Conservation (phyloP, 148 eudicot genomes). For the Dianthus caryophyllus region DNA sequence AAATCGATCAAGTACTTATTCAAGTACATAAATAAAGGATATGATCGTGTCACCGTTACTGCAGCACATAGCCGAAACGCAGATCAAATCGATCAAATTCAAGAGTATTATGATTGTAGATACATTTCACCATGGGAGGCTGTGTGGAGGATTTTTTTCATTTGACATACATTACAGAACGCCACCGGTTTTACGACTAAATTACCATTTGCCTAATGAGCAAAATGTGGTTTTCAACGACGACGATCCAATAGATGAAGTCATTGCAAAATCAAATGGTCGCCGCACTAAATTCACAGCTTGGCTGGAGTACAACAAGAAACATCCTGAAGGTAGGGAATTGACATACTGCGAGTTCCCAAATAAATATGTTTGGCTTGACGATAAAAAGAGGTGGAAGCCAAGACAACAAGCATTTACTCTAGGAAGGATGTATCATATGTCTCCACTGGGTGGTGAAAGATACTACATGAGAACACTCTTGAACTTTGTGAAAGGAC, state of each 20-base stretch:
- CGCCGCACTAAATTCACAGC: not conserved
- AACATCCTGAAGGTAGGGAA: not conserved
- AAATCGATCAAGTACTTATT: not conserved
- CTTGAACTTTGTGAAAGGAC: not conserved
- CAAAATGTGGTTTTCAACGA: conserved; percentile 3
- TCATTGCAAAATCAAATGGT: not conserved
- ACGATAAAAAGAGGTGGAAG: not conserved
- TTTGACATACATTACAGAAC: conserved; percentile 8
- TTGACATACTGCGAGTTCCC: conserved; percentile 14
- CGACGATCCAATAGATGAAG: not conserved
- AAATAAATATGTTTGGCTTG: conserved; percentile 3
- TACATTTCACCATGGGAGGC: too few species aligned
- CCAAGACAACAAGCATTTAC: not conserved
- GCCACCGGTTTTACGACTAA: not conserved
- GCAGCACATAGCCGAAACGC: not conserved
- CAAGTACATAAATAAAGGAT: not conserved
- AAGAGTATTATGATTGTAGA: too few species aligned
- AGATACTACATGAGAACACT: not conserved
- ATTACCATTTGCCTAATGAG: conserved; percentile 4
- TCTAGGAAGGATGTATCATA: conserved; percentile 3
- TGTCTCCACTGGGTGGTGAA: not conserved
- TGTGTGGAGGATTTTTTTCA: not conserved
- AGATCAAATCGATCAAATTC: not conserved
- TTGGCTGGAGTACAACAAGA: conserved; percentile 13
- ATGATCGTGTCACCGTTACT: not conserved